Evolutionary conservation across 495 filamentous ascomycete species (phyloP), one percentile per base, ranked within the genome.

Genomic region (Podospora pseudopauciseta): DNA sequence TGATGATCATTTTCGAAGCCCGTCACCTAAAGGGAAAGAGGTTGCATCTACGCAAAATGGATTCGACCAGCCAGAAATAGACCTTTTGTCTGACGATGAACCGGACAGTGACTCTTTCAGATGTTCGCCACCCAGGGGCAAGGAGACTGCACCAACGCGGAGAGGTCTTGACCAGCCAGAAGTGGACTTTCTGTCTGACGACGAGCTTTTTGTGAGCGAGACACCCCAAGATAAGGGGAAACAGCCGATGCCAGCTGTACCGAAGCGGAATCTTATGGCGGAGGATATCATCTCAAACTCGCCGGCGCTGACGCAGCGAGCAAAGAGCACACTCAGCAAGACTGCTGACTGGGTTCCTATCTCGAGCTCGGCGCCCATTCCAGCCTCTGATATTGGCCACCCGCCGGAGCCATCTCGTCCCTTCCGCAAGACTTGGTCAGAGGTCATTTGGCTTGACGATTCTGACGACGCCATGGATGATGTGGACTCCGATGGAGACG

Each of bases 311-410:
- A 20, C 34, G 1, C 58, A 20, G 19, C 62, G 26, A 6, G 18
- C 58, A 32, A 27, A 26, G 28, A 64, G 62, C 19, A 18, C 28
- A 23, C 66, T 70, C 7, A 68, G 56, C 44, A 73, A 74, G n/a
- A 70, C 71, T 5, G 74, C 64, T 27, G 63, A 70, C 1, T 84
- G 82, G 82, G 82, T 83, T 71, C 82, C 80, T 0, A 84, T 84
- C 62, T 84, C 81, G 20, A 83, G 81, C 70, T 84, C 82, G 4
- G 80, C 80, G 28, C 80, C 80, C 3, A 76, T 79, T 19, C 65
- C 68, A 6, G 59, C 27, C 13, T 18, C 34, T n/a, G 66, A 74
- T 44, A 64, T 69, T 34, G 44, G 61, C 5, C 64, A 19, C n/a
- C 20, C 66, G 1, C 20, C 63, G 4, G 53, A 34, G 5, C 18